Evolutionary conservation across 208 protist genomes (phyloP).

Genomic region (Acanthamoeba lenticulata): DNA sequence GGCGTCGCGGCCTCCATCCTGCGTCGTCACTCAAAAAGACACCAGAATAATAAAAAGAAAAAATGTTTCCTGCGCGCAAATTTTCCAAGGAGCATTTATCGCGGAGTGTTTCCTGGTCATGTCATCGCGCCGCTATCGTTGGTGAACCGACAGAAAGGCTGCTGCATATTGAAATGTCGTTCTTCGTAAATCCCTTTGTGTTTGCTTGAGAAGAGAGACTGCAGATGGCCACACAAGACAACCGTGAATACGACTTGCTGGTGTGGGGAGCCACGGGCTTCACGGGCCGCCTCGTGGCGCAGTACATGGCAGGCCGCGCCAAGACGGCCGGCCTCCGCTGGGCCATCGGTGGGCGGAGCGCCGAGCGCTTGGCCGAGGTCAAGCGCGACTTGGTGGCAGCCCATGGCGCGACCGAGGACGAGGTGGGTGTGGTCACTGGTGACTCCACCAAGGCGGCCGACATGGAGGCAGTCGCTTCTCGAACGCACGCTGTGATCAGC

Average conservation of each 20-base stretch:
- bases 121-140: no score
- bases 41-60: no score
- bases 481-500: slow-evolving; percentile 24
- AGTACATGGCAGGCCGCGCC: slow-evolving; percentile 75
- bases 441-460: background rate
- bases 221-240: no score
- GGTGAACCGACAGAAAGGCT: no score
- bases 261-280: slow-evolving; percentile 83
- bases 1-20: no score
- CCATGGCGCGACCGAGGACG: background rate
- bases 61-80: no score
- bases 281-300: slow-evolving; percentile 78
- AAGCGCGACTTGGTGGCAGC: background rate
- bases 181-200: no score
- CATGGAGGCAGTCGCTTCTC: slow-evolving; percentile 23
- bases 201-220: no score
- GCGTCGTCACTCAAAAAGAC: no score
- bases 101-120: no score
- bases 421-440: slow-evolving; percentile 1
- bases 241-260: slow-evolving; percentile 76
- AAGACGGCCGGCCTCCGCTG: slow-evolving; percentile 70
- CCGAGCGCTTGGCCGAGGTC: background rate
- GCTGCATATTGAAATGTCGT: no score
- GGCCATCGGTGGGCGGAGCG: slow-evolving; percentile 80
- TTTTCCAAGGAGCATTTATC: no score